Percentiles rank a stretch among this genome's conserved stretches.
These are phyloP conservation scores for Aurinia saxatilis DNA, from an alignment of 345 rosid species.

Conservation along the genomic window DNA sequence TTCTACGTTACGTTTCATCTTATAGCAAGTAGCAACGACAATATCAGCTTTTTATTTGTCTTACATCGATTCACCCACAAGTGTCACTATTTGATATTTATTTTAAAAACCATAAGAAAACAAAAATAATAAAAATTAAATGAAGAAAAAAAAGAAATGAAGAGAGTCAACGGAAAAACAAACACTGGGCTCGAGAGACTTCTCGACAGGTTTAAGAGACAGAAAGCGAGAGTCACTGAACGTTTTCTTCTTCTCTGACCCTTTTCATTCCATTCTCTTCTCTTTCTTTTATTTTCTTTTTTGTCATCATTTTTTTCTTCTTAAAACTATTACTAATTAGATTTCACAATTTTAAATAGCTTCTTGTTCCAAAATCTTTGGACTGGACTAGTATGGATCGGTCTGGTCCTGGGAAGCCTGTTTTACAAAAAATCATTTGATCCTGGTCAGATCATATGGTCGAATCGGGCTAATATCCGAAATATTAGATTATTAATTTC, in stretches of 20 bases:
- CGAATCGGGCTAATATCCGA: too few relatives aligned
- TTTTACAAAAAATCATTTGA: too few relatives aligned
- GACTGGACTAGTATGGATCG: slow-evolving; percentile 6
- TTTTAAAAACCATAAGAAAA: background rate
- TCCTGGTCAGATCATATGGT: too few relatives aligned
- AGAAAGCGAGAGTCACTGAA: slow-evolving; percentile 21
- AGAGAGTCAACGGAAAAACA: slow-evolving; percentile 26
- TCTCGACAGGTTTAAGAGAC: slow-evolving; percentile 24
- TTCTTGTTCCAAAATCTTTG: slow-evolving; percentile 2
- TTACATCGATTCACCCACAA: background rate
- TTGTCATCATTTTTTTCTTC: background rate
- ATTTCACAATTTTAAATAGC: background rate
- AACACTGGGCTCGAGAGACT: slow-evolving; percentile 31
- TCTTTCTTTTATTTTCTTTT: background rate
- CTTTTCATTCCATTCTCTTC: slow-evolving; percentile 13
- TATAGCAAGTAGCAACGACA: background rate
- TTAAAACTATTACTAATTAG: background rate
- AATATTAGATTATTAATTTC: too few relatives aligned
- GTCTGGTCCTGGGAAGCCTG: too few relatives aligned
- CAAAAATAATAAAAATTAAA: background rate
- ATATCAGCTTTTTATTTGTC: slow-evolving; percentile 1
- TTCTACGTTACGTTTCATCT: background rate
- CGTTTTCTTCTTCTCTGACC: slow-evolving; percentile 24
- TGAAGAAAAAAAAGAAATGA: background rate
- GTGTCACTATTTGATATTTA: background rate